phyloP scores from a whole-genome alignment of 371 early-diverging fungal genomes.

The Sporodiniella umbellata region DNA sequence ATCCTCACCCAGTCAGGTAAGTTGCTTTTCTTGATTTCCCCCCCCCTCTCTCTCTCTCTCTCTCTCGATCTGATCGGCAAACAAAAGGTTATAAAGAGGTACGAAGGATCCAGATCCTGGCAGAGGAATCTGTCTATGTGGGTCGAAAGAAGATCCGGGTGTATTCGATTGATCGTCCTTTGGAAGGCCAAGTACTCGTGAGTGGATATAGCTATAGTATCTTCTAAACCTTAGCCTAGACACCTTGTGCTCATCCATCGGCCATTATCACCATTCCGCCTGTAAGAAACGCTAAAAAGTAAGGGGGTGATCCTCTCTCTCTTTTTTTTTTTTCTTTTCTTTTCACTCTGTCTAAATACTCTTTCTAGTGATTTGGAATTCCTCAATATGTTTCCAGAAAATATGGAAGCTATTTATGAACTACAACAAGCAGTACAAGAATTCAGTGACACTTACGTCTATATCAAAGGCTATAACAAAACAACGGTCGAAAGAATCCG shows the following conservation, averaged over 20 bases:
- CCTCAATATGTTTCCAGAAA: conserved; percentile 51
- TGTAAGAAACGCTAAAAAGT: conserved; percentile 48
- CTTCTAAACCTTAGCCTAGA: conserved; percentile 19
- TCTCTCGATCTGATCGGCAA: too few relatives aligned
- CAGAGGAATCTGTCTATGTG: conserved; percentile 53
- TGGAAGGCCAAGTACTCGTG: conserved; percentile 52
- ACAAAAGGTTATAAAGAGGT: conserved; percentile 50
- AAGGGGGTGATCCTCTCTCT: conserved; percentile 7
- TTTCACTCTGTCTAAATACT: too few relatives aligned
- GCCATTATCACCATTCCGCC: conserved; percentile 45
- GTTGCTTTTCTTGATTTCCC: too few relatives aligned
- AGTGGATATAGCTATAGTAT: too few relatives aligned
- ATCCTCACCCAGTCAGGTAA: conserved; percentile 23
- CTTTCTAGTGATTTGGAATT: conserved; percentile 56
- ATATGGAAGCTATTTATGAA: conserved; percentile 47
- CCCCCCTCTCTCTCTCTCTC: too few relatives aligned
- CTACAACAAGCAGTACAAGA: conserved; percentile 48
- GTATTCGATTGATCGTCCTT: conserved; percentile 45
- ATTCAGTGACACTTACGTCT: conserved; percentile 61
- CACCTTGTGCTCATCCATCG: conserved; percentile 25
- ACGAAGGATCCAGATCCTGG: conserved; percentile 50
- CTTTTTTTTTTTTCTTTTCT: too few relatives aligned
- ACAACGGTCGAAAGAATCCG: conserved; percentile 57
- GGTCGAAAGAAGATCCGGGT: conserved; percentile 46
- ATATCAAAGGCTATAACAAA: conserved; percentile 56